Evolutionary conservation across 2,329 filamentous ascomycete species (phyloP).

Genomic region (Macroventuria anomochaeta): DNA sequence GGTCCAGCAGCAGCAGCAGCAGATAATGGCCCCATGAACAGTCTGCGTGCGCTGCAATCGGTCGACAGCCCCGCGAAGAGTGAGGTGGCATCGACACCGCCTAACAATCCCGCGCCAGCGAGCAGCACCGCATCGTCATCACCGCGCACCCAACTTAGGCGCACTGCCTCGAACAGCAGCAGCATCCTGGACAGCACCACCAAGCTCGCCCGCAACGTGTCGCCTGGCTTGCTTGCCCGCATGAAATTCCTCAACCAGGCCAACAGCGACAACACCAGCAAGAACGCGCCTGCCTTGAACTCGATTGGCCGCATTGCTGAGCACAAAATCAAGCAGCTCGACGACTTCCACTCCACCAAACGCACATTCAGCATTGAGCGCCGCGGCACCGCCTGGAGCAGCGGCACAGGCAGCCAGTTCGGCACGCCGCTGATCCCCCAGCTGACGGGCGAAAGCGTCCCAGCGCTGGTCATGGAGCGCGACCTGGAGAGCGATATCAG

Average conservation of each 20-base stretch:
- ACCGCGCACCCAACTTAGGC: constrained; percentile 21
- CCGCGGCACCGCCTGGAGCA: constrained; percentile 75
- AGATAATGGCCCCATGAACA: constrained; percentile 37
- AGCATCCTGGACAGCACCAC: constrained; percentile 28
- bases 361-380: constrained; percentile 64
- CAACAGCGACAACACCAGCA: constrained; percentile 46
- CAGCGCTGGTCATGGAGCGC: constrained; percentile 47
- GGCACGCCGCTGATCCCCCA: constrained; percentile 42
- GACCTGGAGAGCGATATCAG: constrained; percentile 55
- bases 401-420: constrained; percentile 54
- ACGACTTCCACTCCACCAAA: constrained; percentile 66
- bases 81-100: constrained; percentile 19
- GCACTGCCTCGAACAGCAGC: constrained; percentile 20
- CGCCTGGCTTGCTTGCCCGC: constrained; percentile 53
- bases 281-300: constrained; percentile 23
- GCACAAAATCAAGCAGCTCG: constrained; percentile 71
- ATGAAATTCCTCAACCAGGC: constrained; percentile 53
- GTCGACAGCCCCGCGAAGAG: constrained; percentile 31
- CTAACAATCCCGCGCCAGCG: constrained; percentile 26
- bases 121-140: constrained; percentile 23
- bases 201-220: constrained; percentile 49
- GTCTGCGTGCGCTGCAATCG: constrained; percentile 25
- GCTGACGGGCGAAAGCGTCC: constrained; percentile 47
- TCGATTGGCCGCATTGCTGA: constrained; percentile 72
- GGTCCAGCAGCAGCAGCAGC: constrained; percentile 18